Base-by-base conservation (phyloP, 1,284 basidiomycete genomes). In the Ustilago curta region DNA sequence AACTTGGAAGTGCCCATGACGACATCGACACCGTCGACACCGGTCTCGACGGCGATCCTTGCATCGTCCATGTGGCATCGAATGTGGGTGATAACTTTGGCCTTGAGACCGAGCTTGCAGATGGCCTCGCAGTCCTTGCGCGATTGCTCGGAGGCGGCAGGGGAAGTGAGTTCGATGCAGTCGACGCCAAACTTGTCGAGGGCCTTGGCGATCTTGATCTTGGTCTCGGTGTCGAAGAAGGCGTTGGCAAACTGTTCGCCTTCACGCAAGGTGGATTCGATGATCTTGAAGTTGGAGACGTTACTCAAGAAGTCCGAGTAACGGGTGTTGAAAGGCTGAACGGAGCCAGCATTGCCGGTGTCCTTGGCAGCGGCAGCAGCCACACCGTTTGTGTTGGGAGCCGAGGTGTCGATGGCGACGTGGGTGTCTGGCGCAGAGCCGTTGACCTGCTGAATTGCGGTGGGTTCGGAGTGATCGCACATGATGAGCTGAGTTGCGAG, bases 1-100 rank as follows among this genome's bases (percentile, higher is more conserved):
- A 98, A 99, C 62, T 95, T 97, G 45, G 95, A 97, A 2, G 97
- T 99, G 57, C 97, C 97, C 82, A 99, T 99, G 86, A 99, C 97
- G 81, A 99, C 95, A 86, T 99, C 97, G 78, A 99, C 97, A 86
- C 97, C 97, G 85, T 99, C 95, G 54, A 99, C 96, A 70, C 83
- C 95, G 76, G 97, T 99, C 88, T 99, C 97, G 64, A 99, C 95
- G 58, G 97, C 97, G 83, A 99, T 95, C 60, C 94, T 90, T 27
- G 97, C 97, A 87, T 99, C 97, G 85, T 99, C 96, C 97, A 99
- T 99, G 87, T 99, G 97, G 87, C 97, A 99, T 71, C 97, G 91
- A 83, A 99, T 99, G 88, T 99, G 97, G 27, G 97, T 99, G 77
- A 99, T 90, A 86, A 99, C 95, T 90, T 97, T 97, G 84, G 91